These are phyloP conservation scores for Zizania palustris DNA, from an alignment of 202 grass and related monocot genomes.

Conservation along the genomic window DNA sequence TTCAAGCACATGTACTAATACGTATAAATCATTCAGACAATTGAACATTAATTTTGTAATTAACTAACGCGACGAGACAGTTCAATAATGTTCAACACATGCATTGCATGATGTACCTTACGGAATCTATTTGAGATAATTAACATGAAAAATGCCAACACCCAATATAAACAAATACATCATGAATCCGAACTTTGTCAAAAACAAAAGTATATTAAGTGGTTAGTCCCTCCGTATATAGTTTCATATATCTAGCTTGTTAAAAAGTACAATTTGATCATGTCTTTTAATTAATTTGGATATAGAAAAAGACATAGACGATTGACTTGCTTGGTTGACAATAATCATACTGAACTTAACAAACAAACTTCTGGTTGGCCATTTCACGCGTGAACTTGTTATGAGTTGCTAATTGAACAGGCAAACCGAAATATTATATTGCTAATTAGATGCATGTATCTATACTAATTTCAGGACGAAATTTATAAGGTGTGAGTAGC, in stretches of 20 bases:
- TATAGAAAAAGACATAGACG: neutral
- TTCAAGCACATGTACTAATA: slow-evolving; percentile 6
- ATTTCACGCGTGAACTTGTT: neutral
- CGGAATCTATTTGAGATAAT: neutral
- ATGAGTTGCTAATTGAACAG: neutral
- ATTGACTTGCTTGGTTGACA: neutral
- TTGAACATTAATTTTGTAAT: neutral
- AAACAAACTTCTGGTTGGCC: neutral
- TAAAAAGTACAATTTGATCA: neutral
- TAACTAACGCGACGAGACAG: neutral
- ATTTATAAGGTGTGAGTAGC: too few relatives aligned
- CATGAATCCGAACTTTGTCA: neutral
- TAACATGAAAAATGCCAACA: neutral
- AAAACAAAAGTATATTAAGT: neutral
- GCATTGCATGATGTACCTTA: neutral
- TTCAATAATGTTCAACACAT: neutral
- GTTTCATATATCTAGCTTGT: neutral
- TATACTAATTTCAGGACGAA: neutral
- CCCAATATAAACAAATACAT: neutral
- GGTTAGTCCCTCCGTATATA: neutral
- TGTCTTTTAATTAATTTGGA: too few relatives aligned
- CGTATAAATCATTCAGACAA: neutral
- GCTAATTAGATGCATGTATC: too few relatives aligned
- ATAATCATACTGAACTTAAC: neutral
- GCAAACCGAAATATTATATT: neutral